A percentile compares a stretch with the other conserved stretches of the same genome.
These are phyloP conservation scores for Quercus rubra DNA, from an alignment of 306 rosid species.

Conservation along the genomic window DNA sequence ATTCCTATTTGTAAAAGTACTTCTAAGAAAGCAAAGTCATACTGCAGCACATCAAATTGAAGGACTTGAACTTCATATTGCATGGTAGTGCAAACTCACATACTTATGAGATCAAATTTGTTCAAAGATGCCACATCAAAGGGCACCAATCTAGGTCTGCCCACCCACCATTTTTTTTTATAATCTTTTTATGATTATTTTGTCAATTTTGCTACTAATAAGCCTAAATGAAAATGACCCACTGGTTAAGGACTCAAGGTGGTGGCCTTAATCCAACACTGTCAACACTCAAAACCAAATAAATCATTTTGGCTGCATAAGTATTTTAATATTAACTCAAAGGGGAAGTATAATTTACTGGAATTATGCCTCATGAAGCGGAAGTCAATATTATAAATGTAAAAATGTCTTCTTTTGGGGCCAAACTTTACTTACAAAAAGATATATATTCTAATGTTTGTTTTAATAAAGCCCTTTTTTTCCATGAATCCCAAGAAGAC, in stretches of 20 bases:
- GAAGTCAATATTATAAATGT: too few relatives aligned
- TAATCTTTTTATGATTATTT: not conserved
- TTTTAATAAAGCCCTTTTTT: too few relatives aligned
- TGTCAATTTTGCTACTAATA: not conserved
- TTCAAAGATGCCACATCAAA: not conserved
- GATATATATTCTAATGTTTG: too few relatives aligned
- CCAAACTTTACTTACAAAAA: too few relatives aligned
- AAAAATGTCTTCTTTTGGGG: too few relatives aligned
- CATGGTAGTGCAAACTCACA: not conserved
- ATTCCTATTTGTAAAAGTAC: not conserved
- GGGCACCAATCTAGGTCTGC: not conserved
- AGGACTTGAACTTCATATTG: not conserved
- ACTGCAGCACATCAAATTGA: not conserved
- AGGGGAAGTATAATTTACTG: too few relatives aligned
- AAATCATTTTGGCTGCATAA: too few relatives aligned
- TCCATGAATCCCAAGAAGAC: too few relatives aligned
- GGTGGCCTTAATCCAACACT: too few relatives aligned
- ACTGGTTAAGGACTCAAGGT: not conserved
- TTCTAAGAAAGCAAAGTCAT: not conserved
- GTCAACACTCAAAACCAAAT: too few relatives aligned
- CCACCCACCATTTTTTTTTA: not conserved
- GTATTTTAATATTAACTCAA: too few relatives aligned
- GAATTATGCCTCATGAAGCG: too few relatives aligned
- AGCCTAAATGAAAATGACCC: not conserved
- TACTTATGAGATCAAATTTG: not conserved